Base-by-base conservation (phyloP, 2,329 filamentous ascomycete genomes). In the Zymoseptoria ardabiliae region DNA sequence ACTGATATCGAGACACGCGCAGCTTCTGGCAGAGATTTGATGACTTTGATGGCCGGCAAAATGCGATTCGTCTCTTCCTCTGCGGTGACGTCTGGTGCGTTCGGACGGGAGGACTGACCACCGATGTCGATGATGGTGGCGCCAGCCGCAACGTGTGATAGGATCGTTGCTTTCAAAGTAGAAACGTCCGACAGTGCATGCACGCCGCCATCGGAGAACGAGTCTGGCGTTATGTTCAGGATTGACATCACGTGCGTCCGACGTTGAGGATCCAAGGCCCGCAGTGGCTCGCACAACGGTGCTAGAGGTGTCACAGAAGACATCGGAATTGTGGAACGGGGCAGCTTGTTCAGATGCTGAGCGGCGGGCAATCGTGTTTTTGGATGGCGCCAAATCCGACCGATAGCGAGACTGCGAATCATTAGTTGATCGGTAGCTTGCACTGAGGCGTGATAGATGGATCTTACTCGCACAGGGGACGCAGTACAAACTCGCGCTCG, bases 161-260 rank as follows among this genome's bases (percentile, higher is more conserved):
- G 75, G 17, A 92, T 80, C 1, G 83, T 88, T 11, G 78, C 70
- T 11, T 79, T 75, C 23, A 94, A 79, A 23, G 77, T 66, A 22
- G 73, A 62, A 1, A 76, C 62, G 63, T 83, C 78, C 5, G 63
- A 70, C 22, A 78, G 69, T 50, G 77, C 75, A 72, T 91, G 83
- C 8, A 79, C 70, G 8, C 91, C 91, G 56, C 91, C 93, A 71
- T 97, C 92, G 0, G 93, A 97, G 78, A 99, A 99, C 9, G 93
- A 97, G 76, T 99, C 93, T 0, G 93, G 93, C 0, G 94, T 97
- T 56, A 96, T 78, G 74, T 99, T 99, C 52, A 97, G 80, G 64
- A 99, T 96, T 57, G 89, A 90, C 94, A 99, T 99, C 66, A 97
- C 76, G 52, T 85, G 84, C 0, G 93, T 97, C 56, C 77, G 79